Percentiles rank a stretch among this genome's conserved stretches.
These are phyloP conservation scores for Scedosporium minutisporum DNA, from an alignment of 2,329 filamentous ascomycete species.

Conservation along the genomic window DNA sequence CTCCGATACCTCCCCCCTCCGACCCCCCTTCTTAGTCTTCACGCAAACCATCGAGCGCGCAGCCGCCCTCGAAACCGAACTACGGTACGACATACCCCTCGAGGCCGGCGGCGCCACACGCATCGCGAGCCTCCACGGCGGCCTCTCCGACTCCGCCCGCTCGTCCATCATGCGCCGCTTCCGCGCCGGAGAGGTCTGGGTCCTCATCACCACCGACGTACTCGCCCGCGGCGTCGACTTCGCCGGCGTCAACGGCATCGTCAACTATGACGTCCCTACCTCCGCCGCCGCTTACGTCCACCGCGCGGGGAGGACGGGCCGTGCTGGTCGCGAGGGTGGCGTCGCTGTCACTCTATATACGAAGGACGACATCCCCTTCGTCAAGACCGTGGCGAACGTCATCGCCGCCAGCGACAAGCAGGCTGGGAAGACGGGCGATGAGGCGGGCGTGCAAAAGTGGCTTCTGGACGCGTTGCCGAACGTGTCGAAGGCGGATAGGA, in stretches of 20 bases:
- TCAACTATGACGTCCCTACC: conserved; percentile 96
- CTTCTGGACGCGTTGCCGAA: conserved; percentile 78
- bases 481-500: conserved; percentile 73
- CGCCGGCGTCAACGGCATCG: conserved; percentile 85
- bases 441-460: conserved; percentile 68
- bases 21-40: conserved; percentile 89
- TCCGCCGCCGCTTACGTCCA: conserved; percentile 87
- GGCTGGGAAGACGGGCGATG: conserved; percentile 40
- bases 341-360: conserved; percentile 92
- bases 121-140: conserved; percentile 83
- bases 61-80: conserved; percentile 74
- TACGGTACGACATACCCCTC: conserved; percentile 87
- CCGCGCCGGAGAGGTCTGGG: conserved; percentile 86
- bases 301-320: conserved; percentile 80
- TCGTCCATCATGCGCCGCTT: conserved; percentile 81
- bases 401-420: conserved; percentile 76
- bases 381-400: conserved; percentile 89
- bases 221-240: conserved; percentile 91
- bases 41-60: conserved; percentile 92
- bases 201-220: conserved; percentile 91
- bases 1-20: conserved; percentile 46
- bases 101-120: conserved; percentile 76
- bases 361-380: conserved; percentile 79
- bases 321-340: conserved; percentile 78
- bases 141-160: conserved; percentile 66